These are phyloP conservation scores for Russula abietina DNA, from an alignment of 768 basidiomycete genomes.

Conservation along the genomic window DNA sequence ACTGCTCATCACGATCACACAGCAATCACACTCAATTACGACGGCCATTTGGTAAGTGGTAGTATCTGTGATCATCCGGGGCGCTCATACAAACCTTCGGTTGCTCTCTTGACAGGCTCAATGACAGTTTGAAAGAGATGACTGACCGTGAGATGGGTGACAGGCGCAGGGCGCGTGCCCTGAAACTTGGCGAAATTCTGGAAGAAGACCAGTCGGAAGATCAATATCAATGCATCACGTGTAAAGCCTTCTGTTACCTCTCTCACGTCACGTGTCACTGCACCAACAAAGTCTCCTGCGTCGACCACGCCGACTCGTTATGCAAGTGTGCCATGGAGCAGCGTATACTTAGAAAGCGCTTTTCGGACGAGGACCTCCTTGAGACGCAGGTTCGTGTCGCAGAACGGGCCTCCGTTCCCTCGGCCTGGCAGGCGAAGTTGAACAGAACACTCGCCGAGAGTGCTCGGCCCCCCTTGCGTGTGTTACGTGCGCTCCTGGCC, in stretches of 20 bases:
- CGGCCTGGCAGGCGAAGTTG: constrained; percentile 69
- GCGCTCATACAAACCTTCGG: constrained; percentile 1
- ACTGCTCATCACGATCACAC: constrained; percentile 93
- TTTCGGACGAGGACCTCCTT: constrained; percentile 69
- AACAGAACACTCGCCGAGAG: constrained; percentile 60
- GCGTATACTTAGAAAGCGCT: constrained; percentile 68
- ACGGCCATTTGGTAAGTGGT: constrained; percentile 82
- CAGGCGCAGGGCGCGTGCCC: constrained; percentile 55
- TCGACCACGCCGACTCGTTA: constrained; percentile 73
- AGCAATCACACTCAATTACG: constrained; percentile 86
- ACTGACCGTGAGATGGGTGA: constrained; percentile 70
- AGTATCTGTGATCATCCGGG: constrained; percentile 10
- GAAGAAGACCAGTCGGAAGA: constrained; percentile 86
- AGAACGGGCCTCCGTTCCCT: constrained; percentile 67
- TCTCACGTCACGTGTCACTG: constrained; percentile 85
- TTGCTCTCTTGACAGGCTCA: constrained; percentile 51
- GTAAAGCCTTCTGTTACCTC: constrained; percentile 93
- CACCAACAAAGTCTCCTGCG: constrained; percentile 73
- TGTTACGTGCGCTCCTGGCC: constrained; percentile 71
- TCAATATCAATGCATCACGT: constrained; percentile 89
- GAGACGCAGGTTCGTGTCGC: constrained; percentile 61
- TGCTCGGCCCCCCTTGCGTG: constrained; percentile 65
- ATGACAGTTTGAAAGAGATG: constrained; percentile 83
- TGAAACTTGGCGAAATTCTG: constrained; percentile 59
- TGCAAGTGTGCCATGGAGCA: constrained; percentile 59